Percentiles rank a stretch among this genome's conserved stretches.
phyloP scores from a whole-genome alignment of 2,329 filamentous ascomycete species.

The Paramyrothecium sp. region DNA sequence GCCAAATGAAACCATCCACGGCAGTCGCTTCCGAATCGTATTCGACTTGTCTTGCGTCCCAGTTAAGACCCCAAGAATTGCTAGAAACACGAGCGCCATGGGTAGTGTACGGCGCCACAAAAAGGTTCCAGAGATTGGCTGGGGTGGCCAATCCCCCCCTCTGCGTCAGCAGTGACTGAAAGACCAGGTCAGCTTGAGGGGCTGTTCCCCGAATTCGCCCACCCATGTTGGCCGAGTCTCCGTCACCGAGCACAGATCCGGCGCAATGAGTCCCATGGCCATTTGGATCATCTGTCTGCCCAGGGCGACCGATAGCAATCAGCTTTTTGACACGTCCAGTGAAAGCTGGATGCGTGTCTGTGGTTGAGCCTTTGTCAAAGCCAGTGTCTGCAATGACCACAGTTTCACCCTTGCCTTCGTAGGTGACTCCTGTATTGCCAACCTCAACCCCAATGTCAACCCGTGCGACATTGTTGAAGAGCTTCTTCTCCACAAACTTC shows the following conservation, averaged over 20 bases:
- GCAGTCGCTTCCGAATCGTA: neutral
- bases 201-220: conserved; percentile 1
- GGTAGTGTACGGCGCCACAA: neutral
- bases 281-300: neutral
- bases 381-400: neutral
- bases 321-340: neutral
- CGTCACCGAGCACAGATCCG: conserved; percentile 1
- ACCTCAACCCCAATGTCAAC: neutral
- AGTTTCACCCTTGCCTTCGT: neutral
- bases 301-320: neutral
- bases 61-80: conserved; percentile 1
- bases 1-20: neutral
- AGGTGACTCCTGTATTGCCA: neutral
- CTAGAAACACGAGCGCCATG: neutral
- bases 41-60: neutral
- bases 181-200: neutral
- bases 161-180: neutral
- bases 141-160: neutral
- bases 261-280: conserved; percentile 2
- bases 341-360: neutral
- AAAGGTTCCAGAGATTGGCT: neutral
- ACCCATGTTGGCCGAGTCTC: neutral
- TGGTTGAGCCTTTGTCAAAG: neutral
- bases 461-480: conserved; percentile 1
- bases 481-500: neutral